phyloP scores from a whole-genome alignment of 495 filamentous ascomycete species.

The Talaromyces thailandensis region DNA sequence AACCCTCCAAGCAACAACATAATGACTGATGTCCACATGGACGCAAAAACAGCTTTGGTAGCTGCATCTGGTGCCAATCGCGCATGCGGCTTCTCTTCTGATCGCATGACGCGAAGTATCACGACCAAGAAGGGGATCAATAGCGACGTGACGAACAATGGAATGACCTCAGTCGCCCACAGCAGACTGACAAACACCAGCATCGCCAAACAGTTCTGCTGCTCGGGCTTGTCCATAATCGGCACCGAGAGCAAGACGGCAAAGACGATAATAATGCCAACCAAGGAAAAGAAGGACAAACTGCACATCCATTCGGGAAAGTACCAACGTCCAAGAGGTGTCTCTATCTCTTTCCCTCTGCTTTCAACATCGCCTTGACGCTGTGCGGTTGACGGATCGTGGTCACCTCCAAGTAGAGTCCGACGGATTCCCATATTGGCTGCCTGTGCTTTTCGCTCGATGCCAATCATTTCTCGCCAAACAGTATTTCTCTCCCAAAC shows the following conservation, averaged over 20 bases:
- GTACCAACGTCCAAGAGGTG: slow-evolving; percentile 69
- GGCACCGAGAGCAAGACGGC: slow-evolving; percentile 58
- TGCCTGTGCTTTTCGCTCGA: slow-evolving; percentile 92
- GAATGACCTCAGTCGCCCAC: slow-evolving; percentile 97
- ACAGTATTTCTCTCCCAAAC: slow-evolving; percentile 99
- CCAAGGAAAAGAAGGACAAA: slow-evolving; percentile 67
- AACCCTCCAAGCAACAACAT: slow-evolving; percentile 97
- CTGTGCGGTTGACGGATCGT: slow-evolving; percentile 57
- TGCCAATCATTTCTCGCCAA: slow-evolving; percentile 97
- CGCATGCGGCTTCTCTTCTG: slow-evolving; percentile 56
- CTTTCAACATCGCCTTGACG: slow-evolving; percentile 78
- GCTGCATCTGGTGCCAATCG: slow-evolving; percentile 68
- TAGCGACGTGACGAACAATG: slow-evolving; percentile 92
- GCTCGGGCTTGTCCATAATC: slow-evolving; percentile 74
- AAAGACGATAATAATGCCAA: slow-evolving; percentile 65
- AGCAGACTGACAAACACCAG: slow-evolving; percentile 87
- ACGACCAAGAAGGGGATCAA: slow-evolving; percentile 91
- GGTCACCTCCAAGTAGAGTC: slow-evolving; percentile 69
- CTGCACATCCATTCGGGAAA: slow-evolving; percentile 79
- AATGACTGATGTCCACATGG: slow-evolving; percentile 99
- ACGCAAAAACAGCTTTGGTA: slow-evolving; percentile 71
- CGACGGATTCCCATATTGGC: slow-evolving; percentile 77
- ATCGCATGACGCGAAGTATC: slow-evolving; percentile 71
- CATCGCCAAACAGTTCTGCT: slow-evolving; percentile 94
- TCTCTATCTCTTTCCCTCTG: slow-evolving; percentile 57